Base-by-base conservation (phyloP, 2,329 filamentous ascomycete species). In the Huntiella abstrusa region DNA sequence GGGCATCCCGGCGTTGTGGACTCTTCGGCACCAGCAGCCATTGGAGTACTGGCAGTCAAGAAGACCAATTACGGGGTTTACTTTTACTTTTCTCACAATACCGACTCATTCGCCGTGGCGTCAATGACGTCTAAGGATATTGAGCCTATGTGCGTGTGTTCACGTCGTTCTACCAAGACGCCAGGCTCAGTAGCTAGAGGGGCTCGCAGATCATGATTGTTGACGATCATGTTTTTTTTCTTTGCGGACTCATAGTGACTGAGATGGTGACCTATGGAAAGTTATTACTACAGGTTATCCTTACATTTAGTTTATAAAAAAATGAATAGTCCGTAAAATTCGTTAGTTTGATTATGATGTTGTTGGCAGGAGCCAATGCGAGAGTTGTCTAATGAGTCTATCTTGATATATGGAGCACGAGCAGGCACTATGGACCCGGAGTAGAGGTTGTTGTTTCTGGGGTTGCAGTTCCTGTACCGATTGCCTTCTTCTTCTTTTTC, bases 51-150 rank as follows among this genome's bases (percentile, higher is more conserved):
- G 66, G 77, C 78, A 1, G 82, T 95, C 55, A 96, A 96, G 65
- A 91, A 86, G 65, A 80, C 74, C 1, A 68, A 66, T 10, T 69
- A 73, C 16, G 86, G 85, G 1, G 76, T 84, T 52, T 85, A 82
- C 57, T 72, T 98, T 44, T 88, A 88, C 61, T 98, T 93, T 64
- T 87, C 82, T 1, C 91, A 98, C 67, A 98, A 96, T 57, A 98
- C 91, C 1, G 88, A 96, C 59, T 77, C 73, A 1, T 80, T 81
- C 65, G 86, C 87, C 4, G 64, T 98, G 45, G 85, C 86, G 1
- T 92, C 85, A 3, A 92, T 96, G 83, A 75, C 80, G 34, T 82
- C 80, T 1, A 71, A 75, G 19, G 87, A 96, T 53, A 68, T 66
- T 41, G 73, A 74, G 46, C 84, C 91, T 1, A 65, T 75, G 33